Percentiles rank a stretch among this genome's conserved stretches.
These are phyloP conservation scores for Cicer judaicum DNA, from an alignment of 306 rosid species.

Conservation along the genomic window DNA sequence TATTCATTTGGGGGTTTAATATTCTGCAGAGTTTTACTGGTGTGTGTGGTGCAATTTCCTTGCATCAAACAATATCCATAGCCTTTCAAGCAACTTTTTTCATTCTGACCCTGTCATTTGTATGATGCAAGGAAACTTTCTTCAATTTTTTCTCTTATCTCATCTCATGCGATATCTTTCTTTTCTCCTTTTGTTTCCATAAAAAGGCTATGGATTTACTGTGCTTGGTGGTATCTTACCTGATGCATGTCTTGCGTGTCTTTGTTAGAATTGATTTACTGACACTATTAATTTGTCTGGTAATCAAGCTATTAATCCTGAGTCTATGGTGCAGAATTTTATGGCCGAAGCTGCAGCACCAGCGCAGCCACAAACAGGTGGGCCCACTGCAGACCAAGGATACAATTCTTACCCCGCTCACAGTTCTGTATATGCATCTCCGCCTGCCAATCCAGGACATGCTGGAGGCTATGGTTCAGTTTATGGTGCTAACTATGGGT, in stretches of 20 bases:
- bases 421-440: constrained; percentile 80
- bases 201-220: constrained; percentile 18
- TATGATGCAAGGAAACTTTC: not conserved
- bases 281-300: constrained; percentile 10
- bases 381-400: constrained; percentile 69
- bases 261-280: constrained; percentile 32
- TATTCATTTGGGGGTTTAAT: not conserved
- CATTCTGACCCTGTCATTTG: not conserved
- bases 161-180: not conserved
- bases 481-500: constrained; percentile 88
- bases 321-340: constrained; percentile 72
- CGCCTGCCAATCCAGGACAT: constrained; percentile 76
- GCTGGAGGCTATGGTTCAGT: constrained; percentile 77
- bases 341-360: constrained; percentile 89
- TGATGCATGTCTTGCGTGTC: constrained; percentile 5
- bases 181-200: constrained; percentile 34
- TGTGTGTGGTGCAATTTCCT: no score
- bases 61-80: no score
- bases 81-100: not conserved
- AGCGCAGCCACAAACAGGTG: constrained; percentile 63
- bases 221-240: not conserved
- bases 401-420: constrained; percentile 75
- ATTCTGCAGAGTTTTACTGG: no score
- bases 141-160: not conserved
- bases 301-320: constrained; percentile 35